Evolutionary conservation across 1,284 basidiomycete species (phyloP).

Genomic region (Ustilago crameri): DNA sequence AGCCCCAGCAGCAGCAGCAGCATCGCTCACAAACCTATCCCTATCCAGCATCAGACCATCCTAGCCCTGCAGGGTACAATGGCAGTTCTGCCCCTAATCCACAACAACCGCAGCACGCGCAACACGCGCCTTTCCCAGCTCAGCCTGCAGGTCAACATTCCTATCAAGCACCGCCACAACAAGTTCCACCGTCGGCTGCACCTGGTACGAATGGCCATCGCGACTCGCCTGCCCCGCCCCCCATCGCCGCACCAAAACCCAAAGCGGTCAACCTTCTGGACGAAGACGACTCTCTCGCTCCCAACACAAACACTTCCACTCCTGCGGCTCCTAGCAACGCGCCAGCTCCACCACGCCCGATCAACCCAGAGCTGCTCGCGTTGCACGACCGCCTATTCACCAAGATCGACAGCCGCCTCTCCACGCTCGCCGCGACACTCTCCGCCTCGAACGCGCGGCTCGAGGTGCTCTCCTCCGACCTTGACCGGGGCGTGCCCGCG

Average conservation of each 20-base stretch:
- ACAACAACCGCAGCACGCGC: background rate
- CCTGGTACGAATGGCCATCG: conserved; percentile 7
- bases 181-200: background rate
- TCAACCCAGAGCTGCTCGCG: conserved; percentile 78
- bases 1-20: conserved; percentile 16
- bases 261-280: conserved; percentile 42
- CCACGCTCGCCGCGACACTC: conserved; percentile 76
- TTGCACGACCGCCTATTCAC: conserved; percentile 84
- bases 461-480: conserved; percentile 81
- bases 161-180: background rate
- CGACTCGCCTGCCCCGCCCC: background rate
- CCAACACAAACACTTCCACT: background rate
- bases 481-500: conserved; percentile 87
- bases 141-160: conserved; percentile 17
- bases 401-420: conserved; percentile 78
- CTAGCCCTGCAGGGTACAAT: background rate
- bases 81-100: background rate
- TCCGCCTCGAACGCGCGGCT: conserved; percentile 81
- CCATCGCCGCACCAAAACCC: conserved; percentile 17
- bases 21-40: conserved; percentile 26
- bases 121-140: background rate
- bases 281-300: conserved; percentile 19
- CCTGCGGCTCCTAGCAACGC: background rate
- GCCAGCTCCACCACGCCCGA: conserved; percentile 85
- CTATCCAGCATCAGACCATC: conserved; percentile 16